Evolutionary conservation across 2,329 filamentous ascomycete species (phyloP).

Genomic region (Fusarium veterinarium): DNA sequence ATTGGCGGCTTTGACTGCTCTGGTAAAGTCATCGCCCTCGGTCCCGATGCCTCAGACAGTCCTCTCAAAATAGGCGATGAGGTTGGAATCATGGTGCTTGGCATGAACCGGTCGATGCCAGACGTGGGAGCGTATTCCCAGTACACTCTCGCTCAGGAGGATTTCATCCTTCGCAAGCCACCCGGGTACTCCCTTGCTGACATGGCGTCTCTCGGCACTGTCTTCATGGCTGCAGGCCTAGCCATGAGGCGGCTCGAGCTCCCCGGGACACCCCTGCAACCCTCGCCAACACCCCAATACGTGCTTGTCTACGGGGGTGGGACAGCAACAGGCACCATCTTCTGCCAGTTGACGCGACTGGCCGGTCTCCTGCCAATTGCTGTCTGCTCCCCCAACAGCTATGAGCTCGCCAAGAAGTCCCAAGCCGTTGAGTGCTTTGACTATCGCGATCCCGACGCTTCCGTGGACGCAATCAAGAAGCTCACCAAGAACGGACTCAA

Average conservation of each 20-base stretch:
- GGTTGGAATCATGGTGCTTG: slow-evolving; percentile 4
- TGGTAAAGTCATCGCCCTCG: not conserved
- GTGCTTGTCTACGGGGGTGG: slow-evolving; percentile 15
- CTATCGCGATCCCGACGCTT: slow-evolving; percentile 1
- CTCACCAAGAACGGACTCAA: slow-evolving; percentile 5
- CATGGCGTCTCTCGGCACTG: slow-evolving; percentile 7
- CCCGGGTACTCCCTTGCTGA: slow-evolving; percentile 7
- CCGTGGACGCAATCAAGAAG: slow-evolving; percentile 6
- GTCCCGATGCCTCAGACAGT: not conserved
- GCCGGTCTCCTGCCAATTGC: slow-evolving; percentile 2
- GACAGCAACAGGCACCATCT: slow-evolving; percentile 11
- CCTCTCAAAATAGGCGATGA: not conserved
- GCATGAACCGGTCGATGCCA: slow-evolving; percentile 1
- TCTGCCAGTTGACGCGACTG: not conserved
- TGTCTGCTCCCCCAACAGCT: slow-evolving; percentile 2
- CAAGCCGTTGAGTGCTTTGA: slow-evolving; percentile 4
- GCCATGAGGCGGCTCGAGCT: not conserved
- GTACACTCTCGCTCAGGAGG: slow-evolving; percentile 3
- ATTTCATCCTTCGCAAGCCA: slow-evolving; percentile 10
- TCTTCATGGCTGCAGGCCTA: not conserved
- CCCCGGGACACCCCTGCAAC: not conserved
- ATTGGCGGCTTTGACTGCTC: not conserved
- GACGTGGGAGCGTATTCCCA: slow-evolving; percentile 5
- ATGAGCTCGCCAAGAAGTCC: slow-evolving; percentile 6
- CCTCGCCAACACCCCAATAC: slow-evolving; percentile 7